phyloP scores from a whole-genome alignment of 2,329 filamentous ascomycete genomes.

The Sarocladiaceae sp. region DNA sequence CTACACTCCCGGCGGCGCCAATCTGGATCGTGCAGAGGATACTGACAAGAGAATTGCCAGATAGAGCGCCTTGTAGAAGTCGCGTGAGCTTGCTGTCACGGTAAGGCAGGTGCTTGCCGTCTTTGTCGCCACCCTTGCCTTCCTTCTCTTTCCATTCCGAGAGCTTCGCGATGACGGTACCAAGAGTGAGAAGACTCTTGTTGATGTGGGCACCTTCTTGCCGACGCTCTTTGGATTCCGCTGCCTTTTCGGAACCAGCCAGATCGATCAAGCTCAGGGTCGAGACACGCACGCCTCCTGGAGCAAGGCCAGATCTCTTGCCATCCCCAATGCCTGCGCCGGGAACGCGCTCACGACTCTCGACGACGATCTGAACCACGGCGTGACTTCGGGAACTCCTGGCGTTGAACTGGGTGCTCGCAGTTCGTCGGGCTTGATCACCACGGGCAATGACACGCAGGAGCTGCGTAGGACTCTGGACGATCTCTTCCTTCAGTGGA shows the following conservation, averaged over 20 bases:
- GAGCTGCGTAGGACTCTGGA: slow-evolving; percentile 94
- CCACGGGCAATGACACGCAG: slow-evolving; percentile 91
- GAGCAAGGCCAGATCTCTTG: slow-evolving; percentile 66
- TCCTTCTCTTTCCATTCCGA: slow-evolving; percentile 85
- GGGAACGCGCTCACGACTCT: slow-evolving; percentile 83
- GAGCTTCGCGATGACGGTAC: slow-evolving; percentile 91
- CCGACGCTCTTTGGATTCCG: slow-evolving; percentile 88
- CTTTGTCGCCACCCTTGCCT: slow-evolving; percentile 68
- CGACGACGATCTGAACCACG: slow-evolving; percentile 97
- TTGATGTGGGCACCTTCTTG: slow-evolving; percentile 98
- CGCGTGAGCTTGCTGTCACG: slow-evolving; percentile 96
- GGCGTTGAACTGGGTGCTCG: slow-evolving; percentile 95
- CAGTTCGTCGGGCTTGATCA: slow-evolving; percentile 83
- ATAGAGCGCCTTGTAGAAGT: slow-evolving; percentile 85
- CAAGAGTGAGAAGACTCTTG: slow-evolving; percentile 91
- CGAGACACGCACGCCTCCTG: slow-evolving; percentile 90
- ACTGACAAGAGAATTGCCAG: slow-evolving; percentile 90
- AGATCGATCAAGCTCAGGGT: slow-evolving; percentile 94
- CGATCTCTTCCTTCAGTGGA: slow-evolving; percentile 95
- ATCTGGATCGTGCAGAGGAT: slow-evolving; percentile 97
- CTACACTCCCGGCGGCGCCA: slow-evolving; percentile 68
- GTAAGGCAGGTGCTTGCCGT: slow-evolving; percentile 91
- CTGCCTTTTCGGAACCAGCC: slow-evolving; percentile 92
- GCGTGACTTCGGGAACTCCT: slow-evolving; percentile 97
- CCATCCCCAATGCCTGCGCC: slow-evolving; percentile 33